Base-by-base conservation (phyloP, 768 basidiomycete genomes). In the Strobilomyces confusus region DNA sequence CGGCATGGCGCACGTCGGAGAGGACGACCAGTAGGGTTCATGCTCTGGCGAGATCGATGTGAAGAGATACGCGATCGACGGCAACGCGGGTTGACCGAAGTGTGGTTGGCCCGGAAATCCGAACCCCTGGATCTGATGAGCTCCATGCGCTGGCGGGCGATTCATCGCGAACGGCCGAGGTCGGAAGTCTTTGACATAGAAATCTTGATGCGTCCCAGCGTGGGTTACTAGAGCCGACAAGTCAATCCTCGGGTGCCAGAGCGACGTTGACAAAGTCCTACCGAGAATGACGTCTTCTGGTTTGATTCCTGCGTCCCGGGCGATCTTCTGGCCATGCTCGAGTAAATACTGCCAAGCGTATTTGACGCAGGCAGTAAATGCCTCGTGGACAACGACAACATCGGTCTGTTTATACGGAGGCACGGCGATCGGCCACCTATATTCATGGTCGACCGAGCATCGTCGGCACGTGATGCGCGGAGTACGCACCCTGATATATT, bases 391-490 rank as follows among this genome's bases (percentile, higher is more conserved):
- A 20, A 78, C 62, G 17, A 67, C 68, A n/a, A 77, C 70, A 30
- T 74, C 71, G 0, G 72, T 65, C 45, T 77, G 68, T 33, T 63
- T 59, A 17, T 69, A 64, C 3, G 73, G 66, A 14, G 72, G 69
- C 3, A 78, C 71, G 1, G 71, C 68, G 22, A 80, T 67, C 2
- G 76, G 66, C 79, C 78, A 80, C 33, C 79, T 80, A 2, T 8
- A 3, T 13, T 32, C 14, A 17, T 33, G 23, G 43, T 55, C 40
- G 57, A 38, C 12, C 13, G 29, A 2, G 29, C 3, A 34, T 50
- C 26, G 2, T 44, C 26, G 11, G 42, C 32, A 37, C 13, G 22
- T n/a, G 7, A 13, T 14, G 23, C 8, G 5, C 1, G 22, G 8
- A 32, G 45, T 64, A 57, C 56, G 72, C 70, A 73, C 75, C 49